Percentiles rank a stretch among this genome's conserved stretches.
These are phyloP conservation scores for Blastobotrys petasosporus DNA, from an alignment of 1,139 yeast genomes.

Conservation along the genomic window DNA sequence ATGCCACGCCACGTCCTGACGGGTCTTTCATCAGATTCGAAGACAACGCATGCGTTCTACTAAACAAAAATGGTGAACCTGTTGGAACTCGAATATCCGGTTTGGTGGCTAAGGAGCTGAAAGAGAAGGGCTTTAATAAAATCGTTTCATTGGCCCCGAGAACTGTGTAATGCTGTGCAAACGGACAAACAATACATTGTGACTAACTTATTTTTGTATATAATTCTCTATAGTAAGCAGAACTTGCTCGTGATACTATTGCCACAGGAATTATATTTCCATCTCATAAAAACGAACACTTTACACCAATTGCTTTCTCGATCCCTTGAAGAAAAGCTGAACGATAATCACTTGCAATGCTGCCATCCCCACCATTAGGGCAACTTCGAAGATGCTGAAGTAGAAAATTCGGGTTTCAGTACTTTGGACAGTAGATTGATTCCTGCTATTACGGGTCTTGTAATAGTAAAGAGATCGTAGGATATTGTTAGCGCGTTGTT, in stretches of 20 bases:
- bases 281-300: background rate
- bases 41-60: slow-evolving; percentile 94
- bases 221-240: background rate
- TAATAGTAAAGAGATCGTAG: slow-evolving; percentile 69
- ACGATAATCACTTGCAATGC: slow-evolving; percentile 75
- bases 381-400: slow-evolving; percentile 76
- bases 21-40: slow-evolving; percentile 86
- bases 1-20: slow-evolving; percentile 77
- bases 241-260: background rate
- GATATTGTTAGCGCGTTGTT: slow-evolving; percentile 59
- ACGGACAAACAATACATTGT: background rate
- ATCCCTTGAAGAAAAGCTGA: slow-evolving; percentile 77
- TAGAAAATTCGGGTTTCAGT: slow-evolving; percentile 83
- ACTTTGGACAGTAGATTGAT: slow-evolving; percentile 83
- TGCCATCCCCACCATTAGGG: slow-evolving; percentile 82
- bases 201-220: background rate
- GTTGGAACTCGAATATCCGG: slow-evolving; percentile 90
- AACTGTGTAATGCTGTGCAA: slow-evolving; percentile 44
- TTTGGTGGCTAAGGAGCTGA: slow-evolving; percentile 87
- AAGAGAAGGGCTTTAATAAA: slow-evolving; percentile 78
- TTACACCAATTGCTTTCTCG: slow-evolving; percentile 73
- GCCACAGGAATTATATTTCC: background rate
- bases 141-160: slow-evolving; percentile 89
- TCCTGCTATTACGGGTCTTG: slow-evolving; percentile 87
- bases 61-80: slow-evolving; percentile 90